These are phyloP conservation scores for Colletotrichum noveboracense DNA, from an alignment of 2,329 filamentous ascomycete genomes.

Conservation along the genomic window DNA sequence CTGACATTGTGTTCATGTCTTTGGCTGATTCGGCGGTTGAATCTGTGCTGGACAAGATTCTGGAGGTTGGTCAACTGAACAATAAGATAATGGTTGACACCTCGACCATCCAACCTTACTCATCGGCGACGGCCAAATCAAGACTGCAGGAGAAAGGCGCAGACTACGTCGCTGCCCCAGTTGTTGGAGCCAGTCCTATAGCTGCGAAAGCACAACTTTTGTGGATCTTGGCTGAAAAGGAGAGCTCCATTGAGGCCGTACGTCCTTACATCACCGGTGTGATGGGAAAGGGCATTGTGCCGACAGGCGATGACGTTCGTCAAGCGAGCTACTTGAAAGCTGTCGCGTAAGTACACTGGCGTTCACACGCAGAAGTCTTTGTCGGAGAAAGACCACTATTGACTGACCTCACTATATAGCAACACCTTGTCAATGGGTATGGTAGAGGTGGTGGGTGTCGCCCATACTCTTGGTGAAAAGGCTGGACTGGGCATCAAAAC, in stretches of 20 bases:
- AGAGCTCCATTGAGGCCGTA: neutral
- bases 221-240: neutral
- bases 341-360: neutral
- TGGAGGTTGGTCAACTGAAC: neutral
- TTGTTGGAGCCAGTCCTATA: neutral
- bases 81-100: neutral
- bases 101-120: neutral
- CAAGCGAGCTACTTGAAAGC: neutral
- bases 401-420: fast-evolving
- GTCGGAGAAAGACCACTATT: neutral
- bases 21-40: neutral
- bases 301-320: neutral
- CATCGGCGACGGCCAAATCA: neutral
- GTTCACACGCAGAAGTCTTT: neutral
- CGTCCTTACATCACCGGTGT: neutral
- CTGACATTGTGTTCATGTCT: neutral
- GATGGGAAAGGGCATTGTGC: neutral
- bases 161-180: neutral
- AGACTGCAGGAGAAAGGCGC: neutral
- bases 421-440: neutral
- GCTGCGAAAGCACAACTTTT: neutral
- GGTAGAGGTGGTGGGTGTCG: neutral
- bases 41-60: neutral
- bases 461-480: neutral
- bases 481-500: neutral